Percentiles rank a stretch among this genome's conserved stretches.
Evolutionary conservation across 495 filamentous ascomycete species (phyloP).

Genomic region (Oidiodendron maius): DNA sequence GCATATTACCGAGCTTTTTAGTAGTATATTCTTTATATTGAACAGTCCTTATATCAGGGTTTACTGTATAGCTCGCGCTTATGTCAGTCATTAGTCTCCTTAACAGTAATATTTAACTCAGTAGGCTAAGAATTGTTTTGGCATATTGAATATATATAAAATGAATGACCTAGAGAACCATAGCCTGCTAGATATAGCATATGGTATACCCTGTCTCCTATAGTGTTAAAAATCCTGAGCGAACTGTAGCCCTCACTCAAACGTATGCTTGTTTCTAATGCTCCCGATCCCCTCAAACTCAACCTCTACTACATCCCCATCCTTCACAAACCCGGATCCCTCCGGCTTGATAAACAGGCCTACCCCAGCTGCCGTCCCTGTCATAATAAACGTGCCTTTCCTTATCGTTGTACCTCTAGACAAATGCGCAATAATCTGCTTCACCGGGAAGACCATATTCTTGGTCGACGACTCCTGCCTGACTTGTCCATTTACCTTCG

Average conservation of each 20-base stretch:
- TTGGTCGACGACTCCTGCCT: conserved; percentile 12
- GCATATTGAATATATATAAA: too few species aligned
- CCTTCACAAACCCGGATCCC: conserved; percentile 29
- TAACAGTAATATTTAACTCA: too few species aligned
- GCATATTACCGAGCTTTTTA: too few species aligned
- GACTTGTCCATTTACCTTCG: conserved; percentile 12
- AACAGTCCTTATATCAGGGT: too few species aligned
- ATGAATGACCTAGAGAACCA: too few species aligned
- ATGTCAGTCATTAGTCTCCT: conserved; percentile 31
- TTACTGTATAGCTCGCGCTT: too few species aligned
- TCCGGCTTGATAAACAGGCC: conserved; percentile 27
- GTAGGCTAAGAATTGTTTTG: too few species aligned
- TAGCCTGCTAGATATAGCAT: too few species aligned
- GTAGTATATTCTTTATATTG: too few species aligned
- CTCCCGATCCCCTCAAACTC: conserved; percentile 26
- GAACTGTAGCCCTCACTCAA: too few species aligned
- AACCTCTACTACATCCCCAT: conserved; percentile 35
- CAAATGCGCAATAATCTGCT: conserved; percentile 8
- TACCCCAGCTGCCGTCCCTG: conserved; percentile 34
- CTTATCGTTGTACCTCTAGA: conserved; percentile 25
- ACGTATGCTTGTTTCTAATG: conserved; percentile 27
- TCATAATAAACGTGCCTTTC: conserved; percentile 34
- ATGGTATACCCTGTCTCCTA: too few species aligned
- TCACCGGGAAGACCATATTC: conserved; percentile 10
- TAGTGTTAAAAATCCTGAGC: too few species aligned